Evolutionary conservation across 169 alveolate genomes (phyloP).

Genomic region (Theileria luwenshuni): DNA sequence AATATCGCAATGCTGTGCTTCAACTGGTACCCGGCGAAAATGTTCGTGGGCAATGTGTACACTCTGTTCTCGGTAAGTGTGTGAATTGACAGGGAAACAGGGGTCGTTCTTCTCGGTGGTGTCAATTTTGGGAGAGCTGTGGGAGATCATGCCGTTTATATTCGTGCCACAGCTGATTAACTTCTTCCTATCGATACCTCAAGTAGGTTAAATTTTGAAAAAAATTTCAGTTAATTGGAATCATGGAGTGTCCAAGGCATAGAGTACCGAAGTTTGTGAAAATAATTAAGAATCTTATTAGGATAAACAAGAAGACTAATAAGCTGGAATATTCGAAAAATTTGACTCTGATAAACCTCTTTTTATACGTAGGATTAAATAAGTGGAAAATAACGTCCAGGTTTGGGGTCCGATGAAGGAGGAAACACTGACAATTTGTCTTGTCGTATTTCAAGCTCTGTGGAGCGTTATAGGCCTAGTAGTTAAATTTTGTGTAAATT

Average conservation of each 20-base stretch:
- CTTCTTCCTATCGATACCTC: constrained; percentile 88
- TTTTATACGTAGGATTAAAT: constrained; percentile 43
- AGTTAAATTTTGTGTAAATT: neutral
- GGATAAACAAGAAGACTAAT: constrained; percentile 73
- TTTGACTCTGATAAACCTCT: constrained; percentile 85
- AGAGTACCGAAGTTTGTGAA: constrained; percentile 83
- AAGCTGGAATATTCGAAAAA: constrained; percentile 82
- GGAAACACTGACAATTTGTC: constrained; percentile 8
- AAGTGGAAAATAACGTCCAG: neutral
- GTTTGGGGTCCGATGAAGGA: constrained; percentile 61
- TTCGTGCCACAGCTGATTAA: constrained; percentile 92
- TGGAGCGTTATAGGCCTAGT: constrained; percentile 49
- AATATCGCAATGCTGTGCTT: constrained; percentile 42
- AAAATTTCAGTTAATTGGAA: constrained; percentile 76
- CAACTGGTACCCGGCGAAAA: constrained; percentile 87
- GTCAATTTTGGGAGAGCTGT: constrained; percentile 55
- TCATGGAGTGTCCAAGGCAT: constrained; percentile 90
- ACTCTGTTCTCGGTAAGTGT: constrained; percentile 90
- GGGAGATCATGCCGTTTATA: constrained; percentile 65
- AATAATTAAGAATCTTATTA: constrained; percentile 11
- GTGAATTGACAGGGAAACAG: constrained; percentile 40
- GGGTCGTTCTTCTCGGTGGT: constrained; percentile 88
- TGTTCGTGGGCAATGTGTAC: constrained; percentile 94
- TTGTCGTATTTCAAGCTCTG: constrained; percentile 38
- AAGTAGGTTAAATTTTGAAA: constrained; percentile 36